Conservation (phyloP, 2,329 filamentous ascomycete species). For the Ophiostoma himal-ulmi region DNA sequence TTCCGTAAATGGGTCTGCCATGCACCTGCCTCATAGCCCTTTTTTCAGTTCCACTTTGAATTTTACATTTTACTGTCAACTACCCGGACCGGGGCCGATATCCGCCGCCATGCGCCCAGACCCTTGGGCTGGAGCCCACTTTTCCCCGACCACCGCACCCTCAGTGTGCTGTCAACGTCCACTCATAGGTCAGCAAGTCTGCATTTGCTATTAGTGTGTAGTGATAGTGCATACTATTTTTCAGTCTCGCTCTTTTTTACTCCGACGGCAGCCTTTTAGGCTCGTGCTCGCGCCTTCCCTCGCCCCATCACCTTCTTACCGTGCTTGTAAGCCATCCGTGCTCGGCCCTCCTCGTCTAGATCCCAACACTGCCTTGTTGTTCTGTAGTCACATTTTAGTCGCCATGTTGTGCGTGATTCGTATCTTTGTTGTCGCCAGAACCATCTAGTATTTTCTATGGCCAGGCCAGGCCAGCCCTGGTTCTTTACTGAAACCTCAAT, state of each 20-base stretch:
- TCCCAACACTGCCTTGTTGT: background rate
- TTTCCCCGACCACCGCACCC: constrained; percentile 4
- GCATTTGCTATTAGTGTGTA: background rate
- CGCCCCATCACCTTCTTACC: background rate
- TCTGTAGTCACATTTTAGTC: background rate
- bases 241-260: background rate
- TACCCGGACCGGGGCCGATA: background rate
- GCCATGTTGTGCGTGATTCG: background rate
- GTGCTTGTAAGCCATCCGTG: background rate
- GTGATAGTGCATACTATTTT: background rate
- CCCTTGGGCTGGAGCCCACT: background rate
- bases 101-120: background rate
- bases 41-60: background rate
- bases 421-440: background rate
- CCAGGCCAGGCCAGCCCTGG: background rate
- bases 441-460: background rate
- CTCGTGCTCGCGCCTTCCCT: background rate
- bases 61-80: background rate
- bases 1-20: background rate
- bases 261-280: constrained; percentile 3
- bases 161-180: background rate
- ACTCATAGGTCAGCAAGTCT: background rate
- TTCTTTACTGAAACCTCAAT: background rate
- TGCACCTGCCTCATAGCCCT: background rate
- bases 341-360: background rate